Evolutionary conservation across 78 protist species (phyloP), one percentile per base, ranked within the genome.

Genomic region (Speleostelium caveatum): DNA sequence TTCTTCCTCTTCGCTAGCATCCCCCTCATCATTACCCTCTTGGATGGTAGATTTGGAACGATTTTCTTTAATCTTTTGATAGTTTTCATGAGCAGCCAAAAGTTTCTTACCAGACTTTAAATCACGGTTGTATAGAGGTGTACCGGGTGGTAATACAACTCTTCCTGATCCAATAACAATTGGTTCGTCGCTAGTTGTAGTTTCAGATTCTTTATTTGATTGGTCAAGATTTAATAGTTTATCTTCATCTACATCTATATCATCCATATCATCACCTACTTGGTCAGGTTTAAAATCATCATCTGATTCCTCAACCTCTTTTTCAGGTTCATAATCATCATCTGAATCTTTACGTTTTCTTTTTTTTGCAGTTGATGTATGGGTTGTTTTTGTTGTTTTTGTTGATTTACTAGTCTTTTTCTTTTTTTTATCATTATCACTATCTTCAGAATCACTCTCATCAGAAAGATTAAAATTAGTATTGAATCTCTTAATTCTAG

Each of bases 321-420:
- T 8, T 19, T 55, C 63, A 38, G 71, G 35, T 8, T 67, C 68
- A 30, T 42, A 80, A 39, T 80, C 89, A 80, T 61, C 41, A 68
- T 80, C 89, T 10, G 65, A 53, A 26, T 80, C 78, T 39, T 49
- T 56, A 62, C 56, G 53, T 53, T 79, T 79, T 58, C 89, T 80
- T 32, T 80, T 80, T 19, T 38, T 68, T 8, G 33, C 58, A n/a
- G 51, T 8, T 24, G n/a, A 2, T 53, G 12, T 45, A 14, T 45
- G 6, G 10, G 42, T 3, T 3, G n/a, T 68, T 3, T n/a, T 22
- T 8, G 12, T 8, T 30, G n/a, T 22, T 21, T 39, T 63, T 2
- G 19, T 49, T 6, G 36, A 26, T 66, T 76, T 76, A n/a, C 51
- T 78, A 19, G 33, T 33, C 79, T 51, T 73, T 66, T 73, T 73